phyloP scores from a whole-genome alignment of 164 flowering plant genomes.

The Stephania cephalantha region DNA sequence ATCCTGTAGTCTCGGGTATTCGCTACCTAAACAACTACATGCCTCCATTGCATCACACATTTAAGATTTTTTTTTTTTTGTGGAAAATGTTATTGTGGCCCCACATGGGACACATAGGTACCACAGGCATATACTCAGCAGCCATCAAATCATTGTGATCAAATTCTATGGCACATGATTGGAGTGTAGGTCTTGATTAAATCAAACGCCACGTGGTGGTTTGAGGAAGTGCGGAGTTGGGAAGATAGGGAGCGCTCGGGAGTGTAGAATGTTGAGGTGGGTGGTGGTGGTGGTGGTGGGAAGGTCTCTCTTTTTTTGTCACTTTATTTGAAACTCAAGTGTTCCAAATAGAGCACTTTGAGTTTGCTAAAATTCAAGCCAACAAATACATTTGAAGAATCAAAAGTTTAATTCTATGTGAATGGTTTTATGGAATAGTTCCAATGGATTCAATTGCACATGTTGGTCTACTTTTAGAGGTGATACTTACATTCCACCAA shows the following conservation, averaged over 20 bases:
- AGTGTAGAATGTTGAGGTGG: background rate
- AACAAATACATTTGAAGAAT: background rate
- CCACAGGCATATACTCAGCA: no score
- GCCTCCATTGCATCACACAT: background rate
- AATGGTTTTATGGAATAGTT: background rate
- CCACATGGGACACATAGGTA: no score
- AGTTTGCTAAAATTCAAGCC: background rate
- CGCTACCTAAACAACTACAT: background rate
- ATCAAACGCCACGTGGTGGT: background rate
- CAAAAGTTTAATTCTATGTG: background rate
- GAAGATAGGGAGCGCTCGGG: background rate
- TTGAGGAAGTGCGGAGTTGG: background rate
- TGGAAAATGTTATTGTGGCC: background rate
- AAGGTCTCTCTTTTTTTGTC: background rate
- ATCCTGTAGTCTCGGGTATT: background rate
- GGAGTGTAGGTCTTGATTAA: no score
- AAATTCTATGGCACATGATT: no score
- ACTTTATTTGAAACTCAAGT: background rate
- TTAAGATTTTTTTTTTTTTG: background rate
- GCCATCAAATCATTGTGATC: no score
- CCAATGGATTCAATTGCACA: background rate
- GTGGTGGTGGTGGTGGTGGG: conserved; percentile 1
- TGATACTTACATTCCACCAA: background rate
- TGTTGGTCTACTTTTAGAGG: background rate
- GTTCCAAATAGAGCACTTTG: background rate